Evolutionary conservation across 1,139 yeast species (phyloP), one percentile per base, ranked within the genome.

Genomic region (Magnusiomyces sp.): DNA sequence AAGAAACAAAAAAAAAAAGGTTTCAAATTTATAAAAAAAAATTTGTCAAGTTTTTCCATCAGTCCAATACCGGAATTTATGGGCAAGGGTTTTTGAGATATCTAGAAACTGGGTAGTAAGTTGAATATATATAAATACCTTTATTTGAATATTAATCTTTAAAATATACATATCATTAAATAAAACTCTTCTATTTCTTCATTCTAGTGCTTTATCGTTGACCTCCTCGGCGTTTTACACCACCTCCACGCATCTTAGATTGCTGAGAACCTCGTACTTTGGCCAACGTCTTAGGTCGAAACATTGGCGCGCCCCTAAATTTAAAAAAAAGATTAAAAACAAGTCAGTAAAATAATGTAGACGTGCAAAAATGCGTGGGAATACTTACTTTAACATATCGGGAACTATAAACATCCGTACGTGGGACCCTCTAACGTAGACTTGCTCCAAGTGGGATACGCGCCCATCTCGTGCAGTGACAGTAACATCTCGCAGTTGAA

Each of bases 361-460:
- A 43, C 11, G 16, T n/a, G 10, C 6, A 27, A 11, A n/a, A n/a
- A 29, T 16, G 10, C 5, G 17, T 32, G 9, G 38, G 14, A 33
- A 19, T 16, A 51, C 57, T 17, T 46, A 66, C 59, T 65, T 63
- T 52, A 92, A 75, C 68, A 89, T 83, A 53, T 92, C 97, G 0
- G 98, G 98, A 13, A 92, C 82, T 33, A 83, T 79, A 56, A 92
- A 76, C 66, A 88, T 83, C 56, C 92, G 76, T 38, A 92, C 81
- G 71, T 86, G 92, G 2, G 95, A 86, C 1, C 98, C 98, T 60
- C 98, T 77, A 2, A 92, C 81, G 64, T 87, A 90, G 2, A 89
- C 95, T 59, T 85, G 90, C 56, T 84, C 89, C 74, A 88, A 76
- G 59, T 84, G 85, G 5, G 83, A 72, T 4, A 86, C 84, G 43